phyloP scores from a whole-genome alignment of 176 grass and related monocot genomes.

The Carex myosuroides region DNA sequence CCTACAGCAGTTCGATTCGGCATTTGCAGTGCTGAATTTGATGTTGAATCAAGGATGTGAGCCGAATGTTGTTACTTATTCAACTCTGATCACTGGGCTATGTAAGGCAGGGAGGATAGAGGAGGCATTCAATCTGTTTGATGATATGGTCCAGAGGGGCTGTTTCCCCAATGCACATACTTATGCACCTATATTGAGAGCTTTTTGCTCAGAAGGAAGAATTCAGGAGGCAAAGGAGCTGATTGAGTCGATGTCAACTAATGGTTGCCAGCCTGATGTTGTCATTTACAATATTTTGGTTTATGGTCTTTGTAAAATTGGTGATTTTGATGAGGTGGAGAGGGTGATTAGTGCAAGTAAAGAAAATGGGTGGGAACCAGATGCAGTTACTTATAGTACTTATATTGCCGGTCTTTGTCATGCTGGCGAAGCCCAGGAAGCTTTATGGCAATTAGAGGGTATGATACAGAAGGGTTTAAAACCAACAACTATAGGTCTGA shows the following conservation, averaged over 20 bases:
- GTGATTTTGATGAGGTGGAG: conserved; percentile 42
- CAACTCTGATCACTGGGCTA: conserved; percentile 47
- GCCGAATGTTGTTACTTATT: conserved; percentile 54
- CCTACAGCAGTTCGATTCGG: conserved; percentile 49
- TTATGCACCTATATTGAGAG: conserved; percentile 55
- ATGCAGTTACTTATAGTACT: conserved; percentile 83
- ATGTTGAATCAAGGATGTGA: conserved; percentile 46
- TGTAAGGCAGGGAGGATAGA: conserved; percentile 40
- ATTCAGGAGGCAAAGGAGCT: conserved; percentile 34
- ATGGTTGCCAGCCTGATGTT: conserved; percentile 44
- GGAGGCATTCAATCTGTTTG: conserved; percentile 56
- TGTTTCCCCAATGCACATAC: conserved; percentile 37
- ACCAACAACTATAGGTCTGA: conserved; percentile 53
- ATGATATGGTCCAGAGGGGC: conserved; percentile 62
- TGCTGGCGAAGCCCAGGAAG: conserved; percentile 27
- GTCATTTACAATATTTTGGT: conserved; percentile 80
- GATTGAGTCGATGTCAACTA: conserved; percentile 41
- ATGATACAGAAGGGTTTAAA: conserved; percentile 58
- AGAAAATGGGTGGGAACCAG: conserved; percentile 48
- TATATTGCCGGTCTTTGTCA: conserved; percentile 69
- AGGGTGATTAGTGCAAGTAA: conserved; percentile 33
- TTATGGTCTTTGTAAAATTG: conserved; percentile 54
- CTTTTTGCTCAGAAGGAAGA: conserved; percentile 36
- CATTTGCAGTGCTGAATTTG: conserved; percentile 50
- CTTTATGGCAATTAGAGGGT: conserved; percentile 46